Conservation (phyloP, 768 basidiomycete species). For the Leucogyrophana mollusca region DNA sequence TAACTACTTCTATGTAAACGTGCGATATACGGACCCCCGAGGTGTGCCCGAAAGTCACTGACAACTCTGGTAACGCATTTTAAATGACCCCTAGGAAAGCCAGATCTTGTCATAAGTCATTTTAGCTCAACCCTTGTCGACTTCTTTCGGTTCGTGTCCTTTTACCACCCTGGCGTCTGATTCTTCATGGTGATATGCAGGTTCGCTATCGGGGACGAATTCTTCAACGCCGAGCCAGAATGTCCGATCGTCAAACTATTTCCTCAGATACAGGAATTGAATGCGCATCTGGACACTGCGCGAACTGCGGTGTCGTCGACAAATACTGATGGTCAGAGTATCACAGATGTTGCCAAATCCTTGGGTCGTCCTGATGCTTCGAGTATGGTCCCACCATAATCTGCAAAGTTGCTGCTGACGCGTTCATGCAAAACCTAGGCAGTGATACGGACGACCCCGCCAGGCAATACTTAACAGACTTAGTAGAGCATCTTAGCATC, state of each 20-base stretch:
- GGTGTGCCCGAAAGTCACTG: background rate
- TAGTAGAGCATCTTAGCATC: slow-evolving; percentile 12
- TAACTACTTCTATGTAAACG: slow-evolving; percentile 21
- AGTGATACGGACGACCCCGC: slow-evolving; percentile 3
- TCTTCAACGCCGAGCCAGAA: slow-evolving; percentile 7
- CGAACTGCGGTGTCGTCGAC: background rate
- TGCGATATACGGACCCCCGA: slow-evolving; percentile 1
- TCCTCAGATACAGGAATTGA: slow-evolving; percentile 2
- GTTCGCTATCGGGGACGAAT: slow-evolving; percentile 13
- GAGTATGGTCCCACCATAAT: background rate
- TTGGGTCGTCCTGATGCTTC: slow-evolving; percentile 1
- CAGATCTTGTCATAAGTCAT: slow-evolving; percentile 12
- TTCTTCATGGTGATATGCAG: slow-evolving; percentile 7
- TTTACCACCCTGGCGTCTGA: background rate
- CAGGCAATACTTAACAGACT: slow-evolving; percentile 2
- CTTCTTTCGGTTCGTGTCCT: slow-evolving; percentile 13
- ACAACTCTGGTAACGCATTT: background rate
- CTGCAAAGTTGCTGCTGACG: background rate
- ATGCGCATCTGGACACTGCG: slow-evolving; percentile 1
- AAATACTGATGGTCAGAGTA: background rate
- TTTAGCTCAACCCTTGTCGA: slow-evolving; percentile 18
- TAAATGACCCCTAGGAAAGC: slow-evolving; percentile 5
- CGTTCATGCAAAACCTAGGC: background rate
- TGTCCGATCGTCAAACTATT: slow-evolving; percentile 7
- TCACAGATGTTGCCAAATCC: slow-evolving; percentile 2